Evolutionary conservation across 768 basidiomycete species (phyloP).

Genomic region (Leccinum disarticulatum): DNA sequence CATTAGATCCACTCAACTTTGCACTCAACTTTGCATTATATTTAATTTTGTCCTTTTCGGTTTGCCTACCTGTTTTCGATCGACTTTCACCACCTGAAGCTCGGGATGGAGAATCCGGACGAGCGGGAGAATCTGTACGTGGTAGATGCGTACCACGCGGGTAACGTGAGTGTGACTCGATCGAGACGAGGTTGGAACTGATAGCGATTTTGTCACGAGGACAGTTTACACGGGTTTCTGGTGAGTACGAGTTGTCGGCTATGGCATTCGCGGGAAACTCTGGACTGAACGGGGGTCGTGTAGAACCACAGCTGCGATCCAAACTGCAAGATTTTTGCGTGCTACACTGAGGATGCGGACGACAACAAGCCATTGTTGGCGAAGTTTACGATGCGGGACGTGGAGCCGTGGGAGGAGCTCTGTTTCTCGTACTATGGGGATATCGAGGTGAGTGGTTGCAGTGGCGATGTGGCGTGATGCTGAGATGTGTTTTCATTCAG

Average conservation of each 20-base stretch:
- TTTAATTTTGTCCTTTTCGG: neutral
- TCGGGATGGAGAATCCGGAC: constrained; percentile 27
- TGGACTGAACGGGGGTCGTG: neutral
- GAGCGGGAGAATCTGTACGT: constrained; percentile 42
- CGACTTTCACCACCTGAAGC: constrained; percentile 69
- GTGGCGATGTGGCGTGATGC: neutral
- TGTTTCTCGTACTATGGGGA: constrained; percentile 75
- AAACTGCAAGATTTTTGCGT: constrained; percentile 69
- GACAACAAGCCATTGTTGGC: constrained; percentile 65
- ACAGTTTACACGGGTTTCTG: constrained; percentile 89
- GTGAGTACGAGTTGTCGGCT: constrained; percentile 41
- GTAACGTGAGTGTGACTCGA: constrained; percentile 58
- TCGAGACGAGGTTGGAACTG: constrained; percentile 3
- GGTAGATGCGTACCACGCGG: constrained; percentile 87
- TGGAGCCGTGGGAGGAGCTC: constrained; percentile 66
- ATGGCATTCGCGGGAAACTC: neutral
- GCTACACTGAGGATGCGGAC: constrained; percentile 78
- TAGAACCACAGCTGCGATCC: constrained; percentile 94
- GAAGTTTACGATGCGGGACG: constrained; percentile 64
- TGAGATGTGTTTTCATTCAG: constrained; percentile 3
- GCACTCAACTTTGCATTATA: neutral
- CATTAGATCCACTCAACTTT: neutral
- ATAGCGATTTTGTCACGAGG: neutral
- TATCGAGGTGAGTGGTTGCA: constrained; percentile 35
- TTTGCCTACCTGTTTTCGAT: constrained; percentile 63